Base-by-base conservation (phyloP, 495 filamentous ascomycete species). In the Talaromyces stipitatus region DNA sequence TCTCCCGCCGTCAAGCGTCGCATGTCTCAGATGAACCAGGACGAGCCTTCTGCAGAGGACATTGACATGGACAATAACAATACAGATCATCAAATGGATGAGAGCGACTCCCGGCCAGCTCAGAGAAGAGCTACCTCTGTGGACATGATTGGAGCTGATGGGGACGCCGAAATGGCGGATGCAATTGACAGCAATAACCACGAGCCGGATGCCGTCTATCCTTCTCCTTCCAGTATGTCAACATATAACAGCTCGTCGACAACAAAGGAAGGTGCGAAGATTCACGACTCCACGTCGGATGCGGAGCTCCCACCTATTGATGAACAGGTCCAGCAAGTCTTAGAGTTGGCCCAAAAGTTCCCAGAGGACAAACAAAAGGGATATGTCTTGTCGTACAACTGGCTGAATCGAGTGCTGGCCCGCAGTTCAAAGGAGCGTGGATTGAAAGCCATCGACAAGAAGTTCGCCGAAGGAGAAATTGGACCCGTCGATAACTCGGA, bases 401-500 rank as follows among this genome's bases (percentile, higher is more conserved):
- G 94, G 94, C 76, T 97, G 23, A 77, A 77, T 41, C 79, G 84
- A 32, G 90, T 97, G 2, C 73, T 87, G 58, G 78, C 86, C 11
- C 80, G 90, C 56, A 83, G 84, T 41, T 70, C 81, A 3, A 79
- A 85, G 18, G 67, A 72, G 26, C 64, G 69, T 48, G 72, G 12
- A 80, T 78, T 60, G n/a, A 69, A 74, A 51, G 72, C 66, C 14
- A 29, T 58, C 18, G 72, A 78, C 54, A 89, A 91, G 62, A 80
- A 83, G 48, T 74, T 78, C 4, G 58, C 70, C 28, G 84, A 88
- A 56, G 83, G 79, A 10, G 76, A 84, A 10, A 78, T 94, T 30
- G 91, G 91, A 2, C 89, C 89, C 0, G 84, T 97, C 27, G 91
- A 97, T 72, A 97, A 96, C 66, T 83, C 88, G 4, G 88, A 90